Percentiles rank a stretch among this genome's conserved stretches.
Conservation (phyloP, 495 filamentous ascomycete genomes). For the Chlorociboria aeruginascens region DNA sequence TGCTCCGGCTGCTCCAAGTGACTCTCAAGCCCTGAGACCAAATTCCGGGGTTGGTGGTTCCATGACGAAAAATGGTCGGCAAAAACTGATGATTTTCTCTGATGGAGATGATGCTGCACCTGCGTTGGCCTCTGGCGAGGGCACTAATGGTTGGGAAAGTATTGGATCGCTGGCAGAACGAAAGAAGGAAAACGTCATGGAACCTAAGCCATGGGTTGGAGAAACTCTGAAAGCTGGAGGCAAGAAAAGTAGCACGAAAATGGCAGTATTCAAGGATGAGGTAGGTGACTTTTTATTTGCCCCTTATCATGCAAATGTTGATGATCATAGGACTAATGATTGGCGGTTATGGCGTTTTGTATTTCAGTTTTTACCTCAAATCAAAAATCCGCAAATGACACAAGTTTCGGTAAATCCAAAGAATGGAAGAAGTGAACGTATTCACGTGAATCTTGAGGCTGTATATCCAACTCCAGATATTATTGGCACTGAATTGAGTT, state of each 20-base stretch:
- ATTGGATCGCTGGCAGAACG: slow-evolving; percentile 77
- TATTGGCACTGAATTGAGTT: slow-evolving; percentile 59
- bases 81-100: slow-evolving; percentile 90
- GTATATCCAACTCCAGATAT: slow-evolving; percentile 70
- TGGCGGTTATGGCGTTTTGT: slow-evolving; percentile 46
- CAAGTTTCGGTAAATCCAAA: slow-evolving; percentile 65
- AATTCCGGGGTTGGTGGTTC: slow-evolving; percentile 28
- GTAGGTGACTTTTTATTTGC: slow-evolving; percentile 47
- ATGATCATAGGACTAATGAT: slow-evolving; percentile 95
- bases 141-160: slow-evolving; percentile 74
- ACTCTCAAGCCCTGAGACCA: slow-evolving; percentile 55
- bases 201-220: slow-evolving; percentile 82
- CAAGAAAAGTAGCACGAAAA: slow-evolving; percentile 63
- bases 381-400: slow-evolving; percentile 24
- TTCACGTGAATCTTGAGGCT: slow-evolving; percentile 73
- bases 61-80: slow-evolving; percentile 44
- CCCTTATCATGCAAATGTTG: slow-evolving; percentile 53
- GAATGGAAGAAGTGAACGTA: slow-evolving; percentile 62
- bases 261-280: slow-evolving; percentile 91
- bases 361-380: slow-evolving; percentile 42
- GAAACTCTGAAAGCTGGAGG: slow-evolving; percentile 83
- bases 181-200: slow-evolving; percentile 86
- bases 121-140: slow-evolving; percentile 30
- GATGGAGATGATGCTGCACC: slow-evolving; percentile 48
- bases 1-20: slow-evolving; percentile 32